Base-by-base conservation (phyloP, 1,284 basidiomycete genomes). In the Fomitopsis betulina region DNA sequence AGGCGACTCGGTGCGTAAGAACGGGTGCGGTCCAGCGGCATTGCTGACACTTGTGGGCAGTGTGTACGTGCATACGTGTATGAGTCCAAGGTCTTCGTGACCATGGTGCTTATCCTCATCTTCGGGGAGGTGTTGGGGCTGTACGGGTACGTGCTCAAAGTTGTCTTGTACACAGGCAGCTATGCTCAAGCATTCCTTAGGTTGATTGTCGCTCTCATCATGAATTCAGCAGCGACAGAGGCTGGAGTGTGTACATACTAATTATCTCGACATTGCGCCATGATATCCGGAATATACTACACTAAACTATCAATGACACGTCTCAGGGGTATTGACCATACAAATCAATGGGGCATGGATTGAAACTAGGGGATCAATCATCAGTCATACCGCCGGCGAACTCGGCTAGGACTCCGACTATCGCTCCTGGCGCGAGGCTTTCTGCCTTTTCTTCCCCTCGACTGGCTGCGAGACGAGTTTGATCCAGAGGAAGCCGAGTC, bases 41-140 rank as follows among this genome's bases (percentile, higher is more conserved):
- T 37, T 47, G 27, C 12, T 39, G 40, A 55, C 38, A 43, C n/a
- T 7, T 33, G 13, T 19, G 3, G 7, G 21, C 56, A 87, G 86
- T 88, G 85, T 63, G 86, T 89, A 37, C 84, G 86, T 61, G 87
- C 87, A 64, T 88, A 86, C 64, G 82, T 89, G 33, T 85, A 94
- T 66, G 94, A 98, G 78, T 89, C 92, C 56, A 88, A 89, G 72
- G 85, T 98, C 42, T 97, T 96, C 70, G 94, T 98, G 40, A 81
- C 87, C 19, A 87, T 97, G 91, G 87, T 93, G 47, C 85, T 93
- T 56, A 93, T 94, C 65, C 86, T 96, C 70, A 96, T 96, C 74
- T 96, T 97, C 72, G 93, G 92, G 56, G 96, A 98, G 75, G 95
- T 98, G 37, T 76, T 98, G 69, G 93, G 93, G 58, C 75, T 96